These are phyloP conservation scores for Trichosanthes cucumerina DNA, from an alignment of 306 rosid species.

Conservation along the genomic window DNA sequence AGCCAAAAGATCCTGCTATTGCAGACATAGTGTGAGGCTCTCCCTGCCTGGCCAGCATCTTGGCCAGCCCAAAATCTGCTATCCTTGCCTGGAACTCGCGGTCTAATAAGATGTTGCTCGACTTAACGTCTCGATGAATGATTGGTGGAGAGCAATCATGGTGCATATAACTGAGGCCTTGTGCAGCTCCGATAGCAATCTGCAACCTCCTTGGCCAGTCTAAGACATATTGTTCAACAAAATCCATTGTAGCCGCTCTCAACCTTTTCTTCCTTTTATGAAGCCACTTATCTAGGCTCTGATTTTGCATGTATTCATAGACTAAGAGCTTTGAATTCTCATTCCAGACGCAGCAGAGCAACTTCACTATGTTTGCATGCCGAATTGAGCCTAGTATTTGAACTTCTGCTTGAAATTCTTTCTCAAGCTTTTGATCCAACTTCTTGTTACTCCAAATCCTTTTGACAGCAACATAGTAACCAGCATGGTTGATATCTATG, in stretches of 20 bases:
- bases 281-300: slow-evolving; percentile 72
- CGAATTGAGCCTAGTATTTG: slow-evolving; percentile 56
- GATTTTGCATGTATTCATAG: slow-evolving; percentile 79
- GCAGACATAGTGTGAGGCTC: slow-evolving; percentile 36
- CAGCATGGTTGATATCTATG: slow-evolving; percentile 30
- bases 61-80: slow-evolving; percentile 95
- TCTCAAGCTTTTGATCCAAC: slow-evolving; percentile 44
- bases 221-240: slow-evolving; percentile 20
- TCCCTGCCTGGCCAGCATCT: slow-evolving; percentile 43
- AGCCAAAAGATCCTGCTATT: slow-evolving; percentile 83
- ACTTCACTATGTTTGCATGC: slow-evolving; percentile 77
- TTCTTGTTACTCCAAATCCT: slow-evolving; percentile 38
- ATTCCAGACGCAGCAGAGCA: slow-evolving; percentile 64
- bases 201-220: slow-evolving; percentile 71
- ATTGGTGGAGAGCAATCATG: slow-evolving; percentile 66
- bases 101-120: slow-evolving; percentile 80
- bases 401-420: slow-evolving; percentile 66
- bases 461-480: slow-evolving; percentile 63
- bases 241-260: slow-evolving; percentile 15
- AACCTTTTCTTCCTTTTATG: slow-evolving; percentile 38
- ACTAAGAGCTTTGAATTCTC: slow-evolving; percentile 68
- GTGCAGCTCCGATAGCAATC: slow-evolving; percentile 76
- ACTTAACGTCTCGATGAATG: slow-evolving; percentile 82
- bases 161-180: slow-evolving; percentile 83
- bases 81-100: slow-evolving; percentile 56